A percentile compares a stretch with the other conserved stretches of the same genome.
phyloP scores from a whole-genome alignment of 306 rosid genomes.

The Vigna radiata region DNA sequence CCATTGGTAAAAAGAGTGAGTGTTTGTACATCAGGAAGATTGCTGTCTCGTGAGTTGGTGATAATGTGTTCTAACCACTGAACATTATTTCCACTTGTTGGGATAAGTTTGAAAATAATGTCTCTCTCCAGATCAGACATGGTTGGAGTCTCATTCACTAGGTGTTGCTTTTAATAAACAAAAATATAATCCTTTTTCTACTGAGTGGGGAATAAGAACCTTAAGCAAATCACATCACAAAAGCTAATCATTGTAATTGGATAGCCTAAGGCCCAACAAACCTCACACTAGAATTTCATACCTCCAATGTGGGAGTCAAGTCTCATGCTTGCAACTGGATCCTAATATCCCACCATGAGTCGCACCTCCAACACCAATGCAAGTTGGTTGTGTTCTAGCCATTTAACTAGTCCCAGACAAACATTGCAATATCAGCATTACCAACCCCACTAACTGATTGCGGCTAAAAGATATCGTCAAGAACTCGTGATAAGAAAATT shows the following conservation, averaged over 20 bases:
- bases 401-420: neutral
- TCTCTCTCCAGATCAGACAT: neutral
- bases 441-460: neutral
- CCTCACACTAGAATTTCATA: neutral
- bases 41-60: constrained; percentile 1
- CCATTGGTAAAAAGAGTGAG: neutral
- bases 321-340: neutral
- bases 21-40: neutral
- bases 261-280: neutral
- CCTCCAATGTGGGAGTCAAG: neutral
- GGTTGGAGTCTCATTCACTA: neutral
- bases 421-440: neutral
- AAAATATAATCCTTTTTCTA: neutral
- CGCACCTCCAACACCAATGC: neutral
- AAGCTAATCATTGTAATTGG: neutral
- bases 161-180: neutral
- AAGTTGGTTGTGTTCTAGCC: neutral
- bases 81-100: neutral
- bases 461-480: neutral
- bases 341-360: neutral
- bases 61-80: neutral
- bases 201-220: neutral
- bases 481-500: neutral
- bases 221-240: neutral
- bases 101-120: constrained; percentile 3